Conservation (phyloP, 352 stramenopile genomes). For the Thalassiosira sp. region DNA sequence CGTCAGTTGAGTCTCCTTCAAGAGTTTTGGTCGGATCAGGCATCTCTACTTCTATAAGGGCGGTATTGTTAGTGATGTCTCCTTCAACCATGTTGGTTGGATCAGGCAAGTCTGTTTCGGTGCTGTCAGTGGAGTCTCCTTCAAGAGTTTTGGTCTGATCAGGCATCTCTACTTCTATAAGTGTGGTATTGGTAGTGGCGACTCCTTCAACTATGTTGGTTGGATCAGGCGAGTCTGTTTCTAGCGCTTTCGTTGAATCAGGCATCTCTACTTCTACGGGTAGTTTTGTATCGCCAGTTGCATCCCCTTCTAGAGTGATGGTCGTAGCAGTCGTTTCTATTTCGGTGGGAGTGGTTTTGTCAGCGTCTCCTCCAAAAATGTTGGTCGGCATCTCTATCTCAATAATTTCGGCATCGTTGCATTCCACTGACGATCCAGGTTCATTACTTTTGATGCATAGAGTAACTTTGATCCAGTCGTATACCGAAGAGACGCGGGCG, state of each 20-base stretch:
- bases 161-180: not conserved
- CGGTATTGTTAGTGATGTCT: not conserved
- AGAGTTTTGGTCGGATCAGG: not conserved
- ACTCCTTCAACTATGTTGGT: not conserved
- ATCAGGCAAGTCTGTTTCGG: not conserved
- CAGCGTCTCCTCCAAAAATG: not conserved
- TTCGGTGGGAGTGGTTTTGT: not conserved
- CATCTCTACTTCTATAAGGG: not conserved
- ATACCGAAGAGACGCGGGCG: slow-evolving; percentile 32
- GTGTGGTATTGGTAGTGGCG: not conserved
- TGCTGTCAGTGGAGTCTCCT: too few relatives aligned
- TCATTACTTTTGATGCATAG: slow-evolving; percentile 40
- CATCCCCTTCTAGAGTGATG: not conserved
- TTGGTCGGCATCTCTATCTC: not conserved
- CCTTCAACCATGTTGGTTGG: not conserved
- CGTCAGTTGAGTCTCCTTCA: too few relatives aligned
- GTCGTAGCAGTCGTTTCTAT: not conserved
- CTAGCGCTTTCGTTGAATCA: too few relatives aligned
- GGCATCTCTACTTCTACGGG: not conserved
- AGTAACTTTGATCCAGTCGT: slow-evolving; percentile 54
- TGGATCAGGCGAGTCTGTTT: not conserved
- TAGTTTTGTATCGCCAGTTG: not conserved
- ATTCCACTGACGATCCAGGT: slow-evolving; percentile 13
- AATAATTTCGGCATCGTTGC: not conserved
- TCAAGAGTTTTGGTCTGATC: too few relatives aligned